A percentile compares a stretch with the other conserved stretches of the same genome.
Conservation (phyloP, 1,284 basidiomycete genomes). For the Puccinia horiana region DNA sequence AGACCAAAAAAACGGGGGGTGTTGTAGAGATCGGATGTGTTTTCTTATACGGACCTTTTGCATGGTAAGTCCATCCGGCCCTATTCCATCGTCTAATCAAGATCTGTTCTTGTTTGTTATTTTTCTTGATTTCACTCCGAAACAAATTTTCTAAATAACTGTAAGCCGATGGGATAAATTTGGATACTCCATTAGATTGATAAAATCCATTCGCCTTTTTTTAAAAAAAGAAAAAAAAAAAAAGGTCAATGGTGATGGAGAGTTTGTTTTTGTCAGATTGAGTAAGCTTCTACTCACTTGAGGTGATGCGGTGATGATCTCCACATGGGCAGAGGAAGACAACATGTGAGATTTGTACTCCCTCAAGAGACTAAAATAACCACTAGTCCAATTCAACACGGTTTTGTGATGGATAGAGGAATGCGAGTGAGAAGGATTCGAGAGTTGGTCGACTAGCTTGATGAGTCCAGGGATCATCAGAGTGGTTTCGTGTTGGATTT, state of each 20-base stretch:
- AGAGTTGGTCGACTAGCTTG: conserved; percentile 58
- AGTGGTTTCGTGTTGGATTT: conserved; percentile 58
- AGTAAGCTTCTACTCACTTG: conserved; percentile 64
- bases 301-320: conserved; percentile 82
- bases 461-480: conserved; percentile 64
- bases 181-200: conserved; percentile 81
- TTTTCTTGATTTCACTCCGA: conserved; percentile 62
- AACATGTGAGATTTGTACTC: conserved; percentile 78
- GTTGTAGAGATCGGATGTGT: too few relatives aligned
- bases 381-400: conserved; percentile 74
- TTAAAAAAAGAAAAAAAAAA: conserved; percentile 8
- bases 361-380: conserved; percentile 86
- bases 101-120: conserved; percentile 64
- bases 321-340: conserved; percentile 65
- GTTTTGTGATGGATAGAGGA: background rate
- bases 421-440: conserved; percentile 51
- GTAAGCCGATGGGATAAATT: conserved; percentile 92
- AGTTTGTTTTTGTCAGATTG: conserved; percentile 3
- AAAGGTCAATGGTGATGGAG: conserved; percentile 23
- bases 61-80: conserved; percentile 96
- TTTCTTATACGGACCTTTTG: conserved; percentile 78
- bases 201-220: conserved; percentile 90
- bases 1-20: too few relatives aligned
- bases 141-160: conserved; percentile 77
- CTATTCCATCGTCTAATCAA: conserved; percentile 82